A percentile compares a stretch with the other conserved stretches of the same genome.
These are phyloP conservation scores for Lichtheimia ornata DNA, from an alignment of 371 early-diverging fungal genomes.

Conservation along the genomic window DNA sequence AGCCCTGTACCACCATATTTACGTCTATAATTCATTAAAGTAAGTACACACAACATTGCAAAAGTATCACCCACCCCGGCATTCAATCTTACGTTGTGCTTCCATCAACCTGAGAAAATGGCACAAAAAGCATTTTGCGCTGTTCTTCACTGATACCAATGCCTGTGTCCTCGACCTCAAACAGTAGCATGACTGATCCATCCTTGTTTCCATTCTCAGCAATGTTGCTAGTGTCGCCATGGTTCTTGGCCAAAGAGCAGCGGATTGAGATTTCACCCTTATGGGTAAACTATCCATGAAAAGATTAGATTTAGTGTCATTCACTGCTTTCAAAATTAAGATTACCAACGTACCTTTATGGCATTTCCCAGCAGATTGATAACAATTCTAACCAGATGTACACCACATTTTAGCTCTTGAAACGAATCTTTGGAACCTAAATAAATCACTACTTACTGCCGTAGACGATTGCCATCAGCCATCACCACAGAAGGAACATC, in stretches of 20 bases:
- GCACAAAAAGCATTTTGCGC: conserved; percentile 56
- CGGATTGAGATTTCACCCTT: conserved; percentile 52
- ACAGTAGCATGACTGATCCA: conserved; percentile 23
- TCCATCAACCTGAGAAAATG: conserved; percentile 61
- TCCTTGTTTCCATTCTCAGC: not conserved
- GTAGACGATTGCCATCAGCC: conserved; percentile 54
- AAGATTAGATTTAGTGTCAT: not conserved
- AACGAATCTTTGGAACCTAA: not conserved
- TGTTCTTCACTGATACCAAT: conserved; percentile 62
- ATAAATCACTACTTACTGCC: conserved; percentile 30
- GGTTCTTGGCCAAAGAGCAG: conserved; percentile 30
- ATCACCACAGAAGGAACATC: conserved; percentile 40
- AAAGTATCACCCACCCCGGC: not conserved
- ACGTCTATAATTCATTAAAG: conserved; percentile 23
- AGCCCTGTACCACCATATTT: conserved; percentile 69
- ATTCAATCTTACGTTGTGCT: conserved; percentile 48
- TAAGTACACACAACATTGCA: not conserved
- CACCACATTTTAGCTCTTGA: not conserved
- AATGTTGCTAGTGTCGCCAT: not conserved
- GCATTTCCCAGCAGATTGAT: conserved; percentile 46
- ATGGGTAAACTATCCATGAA: conserved; percentile 51
- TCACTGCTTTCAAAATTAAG: not conserved
- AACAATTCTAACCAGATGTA: conserved; percentile 21
- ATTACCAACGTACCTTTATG: conserved; percentile 26
- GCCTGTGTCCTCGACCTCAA: conserved; percentile 53